Conservation (phyloP, 2,329 filamentous ascomycete species). For the Aspergillus udagawae region DNA sequence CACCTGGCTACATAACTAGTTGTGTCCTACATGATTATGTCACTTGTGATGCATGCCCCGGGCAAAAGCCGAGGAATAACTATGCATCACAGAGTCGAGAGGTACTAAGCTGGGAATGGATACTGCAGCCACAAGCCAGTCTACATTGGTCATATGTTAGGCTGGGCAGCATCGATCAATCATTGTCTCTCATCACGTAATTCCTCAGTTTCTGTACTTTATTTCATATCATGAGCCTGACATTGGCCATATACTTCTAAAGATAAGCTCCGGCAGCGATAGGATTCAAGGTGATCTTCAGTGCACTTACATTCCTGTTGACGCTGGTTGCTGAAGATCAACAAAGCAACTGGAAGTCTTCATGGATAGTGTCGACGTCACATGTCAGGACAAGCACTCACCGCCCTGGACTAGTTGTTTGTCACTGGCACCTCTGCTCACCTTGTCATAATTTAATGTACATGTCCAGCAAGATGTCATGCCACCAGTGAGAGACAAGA, state of each 20-base stretch:
- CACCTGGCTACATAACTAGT: background rate
- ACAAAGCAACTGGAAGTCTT: background rate
- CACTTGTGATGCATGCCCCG: background rate
- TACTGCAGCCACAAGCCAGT: background rate
- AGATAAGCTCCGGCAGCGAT: no score
- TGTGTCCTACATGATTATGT: background rate
- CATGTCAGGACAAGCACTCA: constrained; percentile 10
- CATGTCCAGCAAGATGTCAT: constrained; percentile 4
- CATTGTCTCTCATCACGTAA: no score
- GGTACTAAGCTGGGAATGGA: no score
- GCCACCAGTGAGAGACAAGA: constrained; percentile 2
- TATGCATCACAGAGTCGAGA: background rate
- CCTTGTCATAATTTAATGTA: background rate
- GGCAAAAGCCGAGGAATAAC: background rate
- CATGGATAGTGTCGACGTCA: constrained; percentile 3
- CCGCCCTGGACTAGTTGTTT: constrained; percentile 7
- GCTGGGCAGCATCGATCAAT: background rate
- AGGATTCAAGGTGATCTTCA: no score
- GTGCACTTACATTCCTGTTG: no score
- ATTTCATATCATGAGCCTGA: no score
- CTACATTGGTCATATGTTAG: background rate
- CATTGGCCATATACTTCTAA: no score
- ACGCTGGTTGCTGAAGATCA: background rate
- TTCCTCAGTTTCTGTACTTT: no score
- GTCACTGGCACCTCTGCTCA: background rate